Conservation (phyloP, 2,329 filamentous ascomycete genomes). For the Lecanicillium sp. region DNA sequence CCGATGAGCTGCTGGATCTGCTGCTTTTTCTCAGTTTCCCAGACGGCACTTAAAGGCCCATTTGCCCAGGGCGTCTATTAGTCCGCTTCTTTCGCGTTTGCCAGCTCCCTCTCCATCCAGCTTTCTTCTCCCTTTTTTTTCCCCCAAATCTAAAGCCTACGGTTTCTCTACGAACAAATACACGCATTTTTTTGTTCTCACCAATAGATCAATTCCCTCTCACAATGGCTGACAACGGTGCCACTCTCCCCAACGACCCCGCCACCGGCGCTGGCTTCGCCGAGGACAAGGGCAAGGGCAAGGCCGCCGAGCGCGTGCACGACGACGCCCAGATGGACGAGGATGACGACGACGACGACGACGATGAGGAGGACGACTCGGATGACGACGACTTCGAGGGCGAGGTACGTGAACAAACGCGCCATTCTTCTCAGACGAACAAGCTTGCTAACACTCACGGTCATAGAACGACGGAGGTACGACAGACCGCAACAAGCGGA, state of each 20-base stretch:
- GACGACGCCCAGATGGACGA: conserved; percentile 66
- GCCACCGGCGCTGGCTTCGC: conserved; percentile 34
- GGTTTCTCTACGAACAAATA: too few species aligned
- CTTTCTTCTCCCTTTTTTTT: background rate
- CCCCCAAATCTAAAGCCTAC: too few species aligned
- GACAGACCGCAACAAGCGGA: too few species aligned
- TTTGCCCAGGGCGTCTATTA: conserved; percentile 4
- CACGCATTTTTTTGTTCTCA: conserved; percentile 4
- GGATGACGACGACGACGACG: conserved; percentile 66
- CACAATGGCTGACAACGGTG: conserved; percentile 46
- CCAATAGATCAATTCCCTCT: background rate
- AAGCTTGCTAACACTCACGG: conserved; percentile 20
- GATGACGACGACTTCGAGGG: conserved; percentile 19
- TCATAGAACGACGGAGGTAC: conserved; percentile 19
- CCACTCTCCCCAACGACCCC: conserved; percentile 41
- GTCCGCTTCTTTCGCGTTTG: conserved; percentile 2
- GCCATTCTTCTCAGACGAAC: background rate
- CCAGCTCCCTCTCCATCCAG: conserved; percentile 1
- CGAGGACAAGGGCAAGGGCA: conserved; percentile 82
- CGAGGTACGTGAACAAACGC: conserved; percentile 21
- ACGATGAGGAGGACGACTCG: conserved; percentile 62
- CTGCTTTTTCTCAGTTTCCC: conserved; percentile 2
- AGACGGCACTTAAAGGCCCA: conserved; percentile 6
- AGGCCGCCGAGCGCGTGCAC: conserved; percentile 49
- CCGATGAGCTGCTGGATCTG: too few species aligned